Evolutionary conservation across 2,329 filamentous ascomycete species (phyloP).

Genomic region (Clarireedia paspali): DNA sequence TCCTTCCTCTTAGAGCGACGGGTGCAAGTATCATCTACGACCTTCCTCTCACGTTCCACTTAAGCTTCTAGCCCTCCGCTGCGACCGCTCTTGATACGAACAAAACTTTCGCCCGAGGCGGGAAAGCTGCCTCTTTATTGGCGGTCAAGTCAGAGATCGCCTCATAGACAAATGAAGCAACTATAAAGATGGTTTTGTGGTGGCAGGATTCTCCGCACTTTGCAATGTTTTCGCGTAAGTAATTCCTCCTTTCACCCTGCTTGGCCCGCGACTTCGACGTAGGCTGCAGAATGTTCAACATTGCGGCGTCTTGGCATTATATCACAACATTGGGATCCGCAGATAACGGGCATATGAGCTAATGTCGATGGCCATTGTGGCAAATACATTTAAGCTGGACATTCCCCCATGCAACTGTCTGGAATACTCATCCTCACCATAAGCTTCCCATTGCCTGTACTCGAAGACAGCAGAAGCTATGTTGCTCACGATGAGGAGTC

Average conservation of each 20-base stretch:
- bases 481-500: conserved; percentile 8
- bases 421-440: not conserved
- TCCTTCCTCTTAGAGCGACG: not conserved
- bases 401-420: not conserved
- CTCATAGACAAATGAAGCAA: conserved; percentile 2
- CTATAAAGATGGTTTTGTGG: not conserved
- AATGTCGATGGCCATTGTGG: not conserved
- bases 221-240: not conserved
- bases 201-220: conserved; percentile 2
- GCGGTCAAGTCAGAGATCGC: not conserved
- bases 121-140: not conserved
- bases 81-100: not conserved
- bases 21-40: not conserved
- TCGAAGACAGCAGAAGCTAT: not conserved
- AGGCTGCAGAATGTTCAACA: not conserved
- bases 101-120: not conserved
- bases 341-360: conserved; percentile 5
- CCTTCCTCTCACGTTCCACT: conserved; percentile 1
- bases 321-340: not conserved
- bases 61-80: not conserved
- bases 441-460: not conserved
- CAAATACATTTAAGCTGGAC: not conserved
- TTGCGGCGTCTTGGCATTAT: not conserved
- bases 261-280: not conserved
- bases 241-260: not conserved